Evolutionary conservation across 148 eudicot species (phyloP).

Genomic region (Rhododendron williamsianum): DNA sequence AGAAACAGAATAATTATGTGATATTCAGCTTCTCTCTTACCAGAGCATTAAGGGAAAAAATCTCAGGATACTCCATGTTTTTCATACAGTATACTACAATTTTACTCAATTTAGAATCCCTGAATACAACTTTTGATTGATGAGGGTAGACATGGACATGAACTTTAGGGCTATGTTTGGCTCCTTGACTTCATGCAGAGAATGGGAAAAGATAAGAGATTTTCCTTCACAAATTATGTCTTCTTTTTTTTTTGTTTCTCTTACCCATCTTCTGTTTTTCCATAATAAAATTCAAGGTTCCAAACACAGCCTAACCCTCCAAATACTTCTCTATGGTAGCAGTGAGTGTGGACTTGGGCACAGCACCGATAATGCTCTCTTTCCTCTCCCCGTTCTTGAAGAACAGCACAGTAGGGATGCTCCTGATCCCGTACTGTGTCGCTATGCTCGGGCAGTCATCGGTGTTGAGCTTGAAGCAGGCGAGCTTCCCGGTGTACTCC

Average conservation of each 20-base stretch:
- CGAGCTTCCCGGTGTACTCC: conserved; percentile 51
- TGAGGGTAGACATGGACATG: not conserved
- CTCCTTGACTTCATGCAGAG: not conserved
- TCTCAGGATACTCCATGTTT: not conserved
- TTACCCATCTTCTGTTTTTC: not conserved
- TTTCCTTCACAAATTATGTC: not conserved
- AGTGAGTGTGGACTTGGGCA: conserved; percentile 52
- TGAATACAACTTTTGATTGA: not conserved
- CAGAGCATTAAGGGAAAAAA: not conserved
- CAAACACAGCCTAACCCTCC: conserved; percentile 10
- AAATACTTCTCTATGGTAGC: conserved; percentile 54
- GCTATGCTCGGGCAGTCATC: conserved; percentile 59
- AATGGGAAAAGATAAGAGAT: not conserved
- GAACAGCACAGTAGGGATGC: conserved; percentile 64
- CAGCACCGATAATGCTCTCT: conserved; percentile 65
- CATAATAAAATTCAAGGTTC: not conserved
- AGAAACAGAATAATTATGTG: too few relatives aligned
- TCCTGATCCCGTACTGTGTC: conserved; percentile 49
- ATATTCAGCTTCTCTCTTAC: not conserved
- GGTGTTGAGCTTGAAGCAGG: conserved; percentile 62
- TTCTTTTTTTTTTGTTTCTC: not conserved
- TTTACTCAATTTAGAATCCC: not conserved
- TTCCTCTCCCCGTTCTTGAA: conserved; percentile 64
- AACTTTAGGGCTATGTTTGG: not conserved
- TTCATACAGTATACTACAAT: not conserved